Conservation (phyloP, 257 asterid species). For the Oldenlandia corymbosa region DNA sequence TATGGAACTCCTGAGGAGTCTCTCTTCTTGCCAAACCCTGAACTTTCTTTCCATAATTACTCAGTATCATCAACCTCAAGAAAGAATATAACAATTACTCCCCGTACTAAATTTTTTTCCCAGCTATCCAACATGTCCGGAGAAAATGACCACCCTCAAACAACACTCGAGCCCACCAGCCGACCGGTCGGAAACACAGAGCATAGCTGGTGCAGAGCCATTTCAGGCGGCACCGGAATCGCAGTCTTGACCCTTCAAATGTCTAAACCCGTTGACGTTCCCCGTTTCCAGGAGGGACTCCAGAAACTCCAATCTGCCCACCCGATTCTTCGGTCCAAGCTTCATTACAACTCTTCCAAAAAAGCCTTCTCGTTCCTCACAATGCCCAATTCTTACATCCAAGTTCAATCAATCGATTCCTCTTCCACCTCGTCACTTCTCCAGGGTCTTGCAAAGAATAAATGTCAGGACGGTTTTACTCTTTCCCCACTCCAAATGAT, state of each 20-base stretch:
- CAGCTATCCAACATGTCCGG: conserved; percentile 5
- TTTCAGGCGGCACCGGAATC: conserved; percentile 62
- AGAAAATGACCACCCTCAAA: not conserved
- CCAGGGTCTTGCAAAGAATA: not conserved
- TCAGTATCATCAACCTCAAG: too few species aligned
- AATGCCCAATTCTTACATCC: conserved; percentile 19
- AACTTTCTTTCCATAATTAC: too few species aligned
- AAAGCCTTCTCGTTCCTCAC: conserved; percentile 39
- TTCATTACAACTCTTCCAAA: conserved; percentile 40
- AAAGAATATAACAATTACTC: too few species aligned
- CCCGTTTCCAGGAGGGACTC: conserved; percentile 26
- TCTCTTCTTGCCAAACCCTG: too few species aligned
- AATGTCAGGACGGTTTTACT: not conserved
- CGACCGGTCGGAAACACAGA: conserved; percentile 44
- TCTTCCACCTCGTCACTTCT: conserved; percentile 31
- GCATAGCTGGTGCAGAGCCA: conserved; percentile 62
- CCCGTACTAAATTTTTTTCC: not conserved
- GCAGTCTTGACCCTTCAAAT: conserved; percentile 43
- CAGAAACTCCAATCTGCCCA: conserved; percentile 34
- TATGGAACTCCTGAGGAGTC: not conserved
- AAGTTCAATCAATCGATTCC: conserved; percentile 22
- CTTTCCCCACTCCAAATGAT: conserved; percentile 34
- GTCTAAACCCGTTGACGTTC: conserved; percentile 18
- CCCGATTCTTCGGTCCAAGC: conserved; percentile 51
- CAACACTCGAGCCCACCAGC: not conserved